Percentiles rank a stretch among this genome's conserved stretches.
Evolutionary conservation across 1,284 basidiomycete genomes (phyloP).

Genomic region (Malassezia sympodialis): DNA sequence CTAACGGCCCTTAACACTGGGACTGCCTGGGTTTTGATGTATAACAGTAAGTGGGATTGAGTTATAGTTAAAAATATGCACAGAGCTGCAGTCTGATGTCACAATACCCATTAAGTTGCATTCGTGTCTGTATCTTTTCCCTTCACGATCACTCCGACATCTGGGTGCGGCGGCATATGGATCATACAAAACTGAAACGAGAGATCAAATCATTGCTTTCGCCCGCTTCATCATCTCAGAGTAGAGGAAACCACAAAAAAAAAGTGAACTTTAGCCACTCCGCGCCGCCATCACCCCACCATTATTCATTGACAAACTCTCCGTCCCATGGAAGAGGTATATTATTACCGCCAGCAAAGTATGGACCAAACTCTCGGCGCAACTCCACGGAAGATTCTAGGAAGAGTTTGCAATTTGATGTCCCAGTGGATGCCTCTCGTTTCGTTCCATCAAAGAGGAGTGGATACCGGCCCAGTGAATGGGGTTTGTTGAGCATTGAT

Average conservation of each 20-base stretch:
- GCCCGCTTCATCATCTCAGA: neutral
- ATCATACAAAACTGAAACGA: neutral
- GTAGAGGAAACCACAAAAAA: neutral
- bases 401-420: neutral
- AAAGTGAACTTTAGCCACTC: neutral
- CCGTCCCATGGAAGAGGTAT: slow-evolving; percentile 1
- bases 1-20: slow-evolving; percentile 17
- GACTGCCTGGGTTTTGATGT: neutral
- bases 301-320: neutral
- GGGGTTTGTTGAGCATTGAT: slow-evolving; percentile 11
- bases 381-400: neutral
- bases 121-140: neutral
- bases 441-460: neutral
- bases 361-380: neutral
- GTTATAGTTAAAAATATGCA: neutral
- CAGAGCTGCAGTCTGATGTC: neutral
- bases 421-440: neutral
- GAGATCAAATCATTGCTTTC: neutral
- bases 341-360: neutral
- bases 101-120: neutral
- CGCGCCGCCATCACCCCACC: neutral
- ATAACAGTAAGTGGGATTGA: neutral
- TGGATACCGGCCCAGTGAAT: slow-evolving; percentile 3
- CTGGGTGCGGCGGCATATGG: neutral
- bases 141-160: neutral